A percentile compares a stretch with the other conserved stretches of the same genome.
Conservation (phyloP, 495 filamentous ascomycete genomes). For the Trichoderma orchidacearum region DNA sequence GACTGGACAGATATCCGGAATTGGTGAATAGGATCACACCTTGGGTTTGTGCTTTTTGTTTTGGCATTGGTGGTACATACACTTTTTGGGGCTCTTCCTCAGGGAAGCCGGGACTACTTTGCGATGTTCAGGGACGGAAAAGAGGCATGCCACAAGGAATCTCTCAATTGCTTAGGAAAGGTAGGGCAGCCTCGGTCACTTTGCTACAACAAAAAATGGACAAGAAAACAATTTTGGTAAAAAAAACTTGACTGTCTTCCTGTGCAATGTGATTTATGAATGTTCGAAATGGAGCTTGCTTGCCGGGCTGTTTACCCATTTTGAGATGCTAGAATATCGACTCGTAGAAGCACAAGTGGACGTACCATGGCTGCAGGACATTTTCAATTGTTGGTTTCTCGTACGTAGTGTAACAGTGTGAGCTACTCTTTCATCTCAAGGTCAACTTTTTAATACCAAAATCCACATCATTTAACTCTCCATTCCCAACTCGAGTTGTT, state of each 20-base stretch:
- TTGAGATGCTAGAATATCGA: too few species aligned
- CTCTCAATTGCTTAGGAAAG: not conserved
- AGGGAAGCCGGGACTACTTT: not conserved
- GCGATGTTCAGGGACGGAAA: not conserved
- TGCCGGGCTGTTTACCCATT: too few species aligned
- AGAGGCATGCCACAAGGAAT: not conserved
- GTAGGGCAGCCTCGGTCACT: not conserved
- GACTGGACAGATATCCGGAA: not conserved
- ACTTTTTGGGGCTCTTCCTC: not conserved
- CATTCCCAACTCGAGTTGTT: too few species aligned
- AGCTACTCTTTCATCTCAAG: too few species aligned
- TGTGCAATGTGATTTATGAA: not conserved
- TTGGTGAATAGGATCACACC: not conserved
- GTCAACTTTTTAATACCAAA: too few species aligned
- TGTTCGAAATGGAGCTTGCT: too few species aligned
- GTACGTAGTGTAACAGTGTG: too few species aligned
- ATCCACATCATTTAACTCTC: too few species aligned
- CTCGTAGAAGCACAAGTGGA: too few species aligned
- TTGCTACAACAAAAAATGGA: not conserved
- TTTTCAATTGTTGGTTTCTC: too few species aligned
- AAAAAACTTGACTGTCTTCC: not conserved
- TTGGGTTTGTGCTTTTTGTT: not conserved
- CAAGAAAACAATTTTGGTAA: slow-evolving; percentile 1
- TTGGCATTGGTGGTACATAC: not conserved
- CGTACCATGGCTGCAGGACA: too few species aligned